Conservation (phyloP, 257 asterid species). For the Solanum infundibuliforme region DNA sequence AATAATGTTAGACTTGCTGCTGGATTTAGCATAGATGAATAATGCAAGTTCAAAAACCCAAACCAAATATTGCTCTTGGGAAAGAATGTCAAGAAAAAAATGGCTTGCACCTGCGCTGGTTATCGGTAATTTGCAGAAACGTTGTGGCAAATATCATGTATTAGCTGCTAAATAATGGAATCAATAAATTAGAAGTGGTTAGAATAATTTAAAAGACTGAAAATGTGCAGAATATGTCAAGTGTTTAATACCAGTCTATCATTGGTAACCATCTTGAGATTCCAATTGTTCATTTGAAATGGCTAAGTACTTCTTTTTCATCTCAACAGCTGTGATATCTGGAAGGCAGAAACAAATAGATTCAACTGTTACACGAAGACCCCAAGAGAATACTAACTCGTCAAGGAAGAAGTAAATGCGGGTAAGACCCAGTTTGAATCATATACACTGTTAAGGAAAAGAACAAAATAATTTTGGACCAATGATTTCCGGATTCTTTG, state of each 20-base stretch:
- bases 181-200: not conserved
- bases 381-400: not conserved
- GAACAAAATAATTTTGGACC: not conserved
- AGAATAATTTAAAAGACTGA: not conserved
- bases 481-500: not conserved
- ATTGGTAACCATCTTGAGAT: slow-evolving; percentile 39
- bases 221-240: not conserved
- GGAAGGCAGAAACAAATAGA: slow-evolving; percentile 7
- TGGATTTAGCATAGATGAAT: not conserved
- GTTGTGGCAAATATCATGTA: not conserved
- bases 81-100: not conserved
- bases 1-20: not conserved
- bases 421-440: not conserved
- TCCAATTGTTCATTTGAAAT: slow-evolving; percentile 49
- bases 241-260: slow-evolving; percentile 18
- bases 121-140: not conserved
- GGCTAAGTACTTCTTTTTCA: slow-evolving; percentile 53
- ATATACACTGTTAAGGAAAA: not conserved
- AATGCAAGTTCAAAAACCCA: not conserved
- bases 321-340: slow-evolving; percentile 48
- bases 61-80: not conserved
- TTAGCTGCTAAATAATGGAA: not conserved
- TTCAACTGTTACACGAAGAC: not conserved
- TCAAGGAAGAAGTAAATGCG: not conserved
- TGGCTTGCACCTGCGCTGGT: not conserved